Conservation (phyloP, 169 alveolate species). For the Plasmodium knowlesi region DNA sequence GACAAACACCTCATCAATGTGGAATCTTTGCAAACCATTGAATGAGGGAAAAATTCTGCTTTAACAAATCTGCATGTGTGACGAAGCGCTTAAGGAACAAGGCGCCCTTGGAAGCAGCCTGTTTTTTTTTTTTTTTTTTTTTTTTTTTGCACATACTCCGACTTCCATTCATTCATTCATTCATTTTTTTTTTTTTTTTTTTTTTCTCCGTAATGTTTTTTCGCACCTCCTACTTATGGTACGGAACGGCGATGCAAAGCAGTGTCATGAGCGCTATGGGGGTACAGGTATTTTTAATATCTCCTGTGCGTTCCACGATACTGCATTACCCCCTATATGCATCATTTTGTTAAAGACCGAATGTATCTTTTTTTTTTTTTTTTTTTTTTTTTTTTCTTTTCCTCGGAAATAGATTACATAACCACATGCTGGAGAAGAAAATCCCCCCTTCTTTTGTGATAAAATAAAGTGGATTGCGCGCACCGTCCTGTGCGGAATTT, state of each 20-base stretch:
- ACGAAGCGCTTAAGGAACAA: not conserved
- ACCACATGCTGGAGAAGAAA: not conserved
- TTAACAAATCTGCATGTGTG: not conserved
- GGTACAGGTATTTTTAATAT: not conserved
- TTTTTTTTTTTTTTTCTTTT: not conserved
- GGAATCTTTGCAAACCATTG: not conserved
- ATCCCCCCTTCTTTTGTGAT: not conserved
- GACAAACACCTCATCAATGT: not conserved
- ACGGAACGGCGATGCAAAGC: not conserved
- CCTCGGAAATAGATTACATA: not conserved
- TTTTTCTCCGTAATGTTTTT: not conserved
- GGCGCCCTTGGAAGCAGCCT: not conserved
- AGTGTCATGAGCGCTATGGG: not conserved
- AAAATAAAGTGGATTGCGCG: not conserved
- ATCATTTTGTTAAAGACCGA: not conserved
- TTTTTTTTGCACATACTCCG: not conserved
- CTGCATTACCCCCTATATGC: not conserved
- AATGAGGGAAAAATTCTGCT: not conserved
- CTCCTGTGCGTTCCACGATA: not conserved
- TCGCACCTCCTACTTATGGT: not conserved
- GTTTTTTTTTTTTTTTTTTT: not conserved
- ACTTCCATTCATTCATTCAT: not conserved
- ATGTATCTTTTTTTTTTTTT: not conserved
- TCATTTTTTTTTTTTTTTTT: constrained; percentile 5
- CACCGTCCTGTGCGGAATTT: not conserved